Conservation (phyloP, 73 alveolate species). For the Breviolum minutum region DNA sequence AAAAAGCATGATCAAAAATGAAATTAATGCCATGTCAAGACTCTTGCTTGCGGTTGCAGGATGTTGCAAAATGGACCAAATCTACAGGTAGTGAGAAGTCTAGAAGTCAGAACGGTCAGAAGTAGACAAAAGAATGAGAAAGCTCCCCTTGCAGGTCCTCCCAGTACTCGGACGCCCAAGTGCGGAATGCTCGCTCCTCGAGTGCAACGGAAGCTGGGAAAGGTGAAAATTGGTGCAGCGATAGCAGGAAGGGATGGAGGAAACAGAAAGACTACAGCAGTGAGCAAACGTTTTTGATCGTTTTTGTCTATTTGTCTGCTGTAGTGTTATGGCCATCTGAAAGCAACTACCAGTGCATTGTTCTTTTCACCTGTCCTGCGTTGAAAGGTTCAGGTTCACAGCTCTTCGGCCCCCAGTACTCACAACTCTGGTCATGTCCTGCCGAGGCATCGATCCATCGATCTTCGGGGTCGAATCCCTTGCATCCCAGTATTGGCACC, state of each 20-base stretch:
- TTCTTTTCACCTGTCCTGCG: not conserved
- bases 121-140: too few relatives aligned
- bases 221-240: too few relatives aligned
- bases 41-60: not conserved
- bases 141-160: constrained; percentile 48
- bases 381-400: constrained; percentile 57
- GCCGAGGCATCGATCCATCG: not conserved
- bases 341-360: too few relatives aligned
- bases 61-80: too few relatives aligned
- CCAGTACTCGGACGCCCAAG: constrained; percentile 73
- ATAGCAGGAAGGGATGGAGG: too few relatives aligned
- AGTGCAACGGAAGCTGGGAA: not conserved
- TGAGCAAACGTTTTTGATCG: too few relatives aligned
- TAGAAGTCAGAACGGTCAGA: too few relatives aligned
- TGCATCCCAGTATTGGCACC: not conserved
- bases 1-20: not conserved
- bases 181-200: constrained; percentile 64
- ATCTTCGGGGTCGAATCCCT: not conserved
- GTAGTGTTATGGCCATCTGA: too few relatives aligned
- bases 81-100: too few relatives aligned
- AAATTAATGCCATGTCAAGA: too few relatives aligned
- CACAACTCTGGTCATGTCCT: constrained; percentile 44
- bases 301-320: too few relatives aligned
- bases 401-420: not conserved
- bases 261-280: too few relatives aligned